Conservation (phyloP, 2,329 filamentous ascomycete species). For the Colletotrichum tropicale region DNA sequence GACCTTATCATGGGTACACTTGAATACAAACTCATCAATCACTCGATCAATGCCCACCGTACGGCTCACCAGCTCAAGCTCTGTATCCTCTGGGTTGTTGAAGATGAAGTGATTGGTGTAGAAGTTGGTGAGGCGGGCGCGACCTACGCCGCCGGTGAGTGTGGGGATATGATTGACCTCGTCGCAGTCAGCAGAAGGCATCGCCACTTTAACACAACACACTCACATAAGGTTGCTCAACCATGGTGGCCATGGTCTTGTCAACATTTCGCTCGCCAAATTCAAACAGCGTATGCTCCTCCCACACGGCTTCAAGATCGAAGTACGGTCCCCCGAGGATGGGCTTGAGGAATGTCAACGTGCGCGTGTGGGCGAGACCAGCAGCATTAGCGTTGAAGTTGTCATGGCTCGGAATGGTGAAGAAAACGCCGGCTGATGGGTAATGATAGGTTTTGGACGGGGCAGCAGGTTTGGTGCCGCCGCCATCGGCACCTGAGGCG, state of each 20-base stretch:
- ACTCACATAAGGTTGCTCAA: conserved; percentile 76
- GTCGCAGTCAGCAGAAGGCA: neutral
- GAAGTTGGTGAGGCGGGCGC: conserved; percentile 66
- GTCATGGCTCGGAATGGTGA: conserved; percentile 51
- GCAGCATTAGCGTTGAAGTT: conserved; percentile 60
- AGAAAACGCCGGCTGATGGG: conserved; percentile 38
- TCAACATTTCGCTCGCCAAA: conserved; percentile 72
- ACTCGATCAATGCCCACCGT: conserved; percentile 75
- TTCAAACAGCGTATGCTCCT: conserved; percentile 76
- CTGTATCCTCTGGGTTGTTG: conserved; percentile 70
- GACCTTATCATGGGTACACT: conserved; percentile 65
- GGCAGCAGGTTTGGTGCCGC: neutral
- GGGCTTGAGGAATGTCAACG: conserved; percentile 67
- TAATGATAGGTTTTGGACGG: conserved; percentile 43
- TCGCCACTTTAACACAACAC: neutral
- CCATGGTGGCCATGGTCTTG: conserved; percentile 83
- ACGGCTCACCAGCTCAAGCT: conserved; percentile 71
- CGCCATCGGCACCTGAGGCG: neutral
- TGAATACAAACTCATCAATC: conserved; percentile 72
- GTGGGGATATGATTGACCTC: conserved; percentile 26
- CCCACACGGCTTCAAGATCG: conserved; percentile 79
- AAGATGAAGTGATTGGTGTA: conserved; percentile 79
- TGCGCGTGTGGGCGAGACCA: conserved; percentile 69
- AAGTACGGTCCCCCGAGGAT: conserved; percentile 69
- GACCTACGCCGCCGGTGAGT: conserved; percentile 72